phyloP scores from a whole-genome alignment of 2,329 filamentous ascomycete species.

The Cadophora luteo-olivacea region DNA sequence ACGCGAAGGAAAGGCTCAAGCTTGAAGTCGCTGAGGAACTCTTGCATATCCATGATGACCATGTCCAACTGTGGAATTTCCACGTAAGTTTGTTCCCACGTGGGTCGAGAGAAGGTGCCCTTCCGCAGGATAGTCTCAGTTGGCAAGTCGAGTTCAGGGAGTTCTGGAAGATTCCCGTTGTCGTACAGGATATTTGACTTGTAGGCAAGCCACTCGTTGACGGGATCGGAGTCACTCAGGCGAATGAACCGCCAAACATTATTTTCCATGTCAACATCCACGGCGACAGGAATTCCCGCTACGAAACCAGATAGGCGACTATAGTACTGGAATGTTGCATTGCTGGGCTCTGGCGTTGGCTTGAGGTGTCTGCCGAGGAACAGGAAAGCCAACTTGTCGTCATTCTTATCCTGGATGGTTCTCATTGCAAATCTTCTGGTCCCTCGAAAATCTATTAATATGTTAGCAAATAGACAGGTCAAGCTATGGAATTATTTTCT shows the following conservation, averaged over 20 bases:
- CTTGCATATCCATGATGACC: conserved; percentile 22
- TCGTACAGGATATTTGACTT: not conserved
- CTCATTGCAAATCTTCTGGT: not conserved
- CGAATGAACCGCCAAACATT: conserved; percentile 22
- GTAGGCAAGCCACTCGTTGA: conserved; percentile 24
- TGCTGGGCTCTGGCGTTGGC: not conserved
- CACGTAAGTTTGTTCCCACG: conserved; percentile 3
- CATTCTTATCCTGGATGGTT: not conserved
- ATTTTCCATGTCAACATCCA: conserved; percentile 30
- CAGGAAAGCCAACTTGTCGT: not conserved
- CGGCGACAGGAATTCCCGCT: not conserved
- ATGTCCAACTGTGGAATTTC: conserved; percentile 24
- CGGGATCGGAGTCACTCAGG: conserved; percentile 19
- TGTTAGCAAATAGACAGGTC: not conserved
- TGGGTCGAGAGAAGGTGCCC: conserved; percentile 22
- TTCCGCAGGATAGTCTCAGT: not conserved
- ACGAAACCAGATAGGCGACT: conserved; percentile 20
- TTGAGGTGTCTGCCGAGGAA: conserved; percentile 20
- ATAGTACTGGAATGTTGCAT: conserved; percentile 26
- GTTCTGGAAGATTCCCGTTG: not conserved
- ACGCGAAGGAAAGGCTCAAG: conserved; percentile 31
- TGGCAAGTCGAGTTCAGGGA: not conserved
- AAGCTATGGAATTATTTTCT: not conserved
- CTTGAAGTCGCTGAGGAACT: conserved; percentile 15
- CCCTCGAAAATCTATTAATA: not conserved